phyloP scores from a whole-genome alignment of 371 early-diverging fungal species.

The Capillidium rhysosporum region DNA sequence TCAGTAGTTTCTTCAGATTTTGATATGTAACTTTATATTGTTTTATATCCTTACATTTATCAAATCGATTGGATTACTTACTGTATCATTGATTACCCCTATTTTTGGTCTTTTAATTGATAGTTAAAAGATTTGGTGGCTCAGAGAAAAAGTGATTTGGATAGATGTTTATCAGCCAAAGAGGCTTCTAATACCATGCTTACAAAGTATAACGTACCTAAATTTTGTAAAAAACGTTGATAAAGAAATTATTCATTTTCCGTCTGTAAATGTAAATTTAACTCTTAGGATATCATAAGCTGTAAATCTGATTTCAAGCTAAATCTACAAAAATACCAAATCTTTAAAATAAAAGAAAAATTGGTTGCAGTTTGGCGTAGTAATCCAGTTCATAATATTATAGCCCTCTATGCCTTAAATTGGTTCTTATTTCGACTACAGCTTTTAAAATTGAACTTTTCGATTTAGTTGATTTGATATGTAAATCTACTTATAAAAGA shows the following conservation, averaged over 20 bases:
- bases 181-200: neutral
- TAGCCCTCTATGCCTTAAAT: neutral
- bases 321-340: neutral
- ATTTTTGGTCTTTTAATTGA: slow-evolving; percentile 22
- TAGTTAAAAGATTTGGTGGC: too few relatives aligned
- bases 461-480: neutral
- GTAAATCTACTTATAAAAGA: neutral
- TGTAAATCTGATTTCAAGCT: neutral
- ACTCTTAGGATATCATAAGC: neutral
- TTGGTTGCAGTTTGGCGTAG: neutral
- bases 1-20: slow-evolving; percentile 43
- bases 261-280: neutral
- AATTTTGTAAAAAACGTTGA: neutral
- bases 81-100: slow-evolving; percentile 54
- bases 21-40: slow-evolving; percentile 43
- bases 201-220: neutral
- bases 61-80: slow-evolving; percentile 70
- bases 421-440: neutral
- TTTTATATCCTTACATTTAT: slow-evolving; percentile 70
- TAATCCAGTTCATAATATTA: neutral
- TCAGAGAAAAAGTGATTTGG: too few relatives aligned
- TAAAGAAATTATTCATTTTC: neutral
- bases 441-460: neutral
- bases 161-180: neutral
- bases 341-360: neutral